These are phyloP conservation scores for Kodamaea neixiangensis DNA, from an alignment of 805 yeast species.

Conservation along the genomic window DNA sequence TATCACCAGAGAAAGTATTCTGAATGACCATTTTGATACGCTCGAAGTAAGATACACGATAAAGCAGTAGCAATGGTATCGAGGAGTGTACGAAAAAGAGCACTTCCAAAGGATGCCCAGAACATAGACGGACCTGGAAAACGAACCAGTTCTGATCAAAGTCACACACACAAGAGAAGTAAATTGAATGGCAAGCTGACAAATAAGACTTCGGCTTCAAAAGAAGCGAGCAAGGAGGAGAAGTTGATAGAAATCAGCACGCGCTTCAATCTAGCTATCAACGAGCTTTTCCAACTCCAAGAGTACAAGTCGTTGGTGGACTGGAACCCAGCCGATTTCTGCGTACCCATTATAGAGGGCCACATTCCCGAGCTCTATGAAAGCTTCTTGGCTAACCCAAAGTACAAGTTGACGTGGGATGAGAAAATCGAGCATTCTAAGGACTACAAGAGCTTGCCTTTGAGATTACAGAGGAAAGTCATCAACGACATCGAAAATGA, in stretches of 20 bases:
- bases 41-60: not conserved
- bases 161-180: not conserved
- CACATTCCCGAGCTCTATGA: conserved; percentile 37
- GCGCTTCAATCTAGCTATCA: conserved; percentile 49
- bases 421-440: conserved; percentile 21
- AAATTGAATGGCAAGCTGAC: conserved; percentile 2
- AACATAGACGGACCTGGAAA: conserved; percentile 3
- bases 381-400: conserved; percentile 28
- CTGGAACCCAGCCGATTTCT: conserved; percentile 57
- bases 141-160: conserved; percentile 1
- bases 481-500: conserved; percentile 34
- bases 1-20: not conserved
- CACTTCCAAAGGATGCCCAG: not conserved
- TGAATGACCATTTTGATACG: conserved; percentile 3
- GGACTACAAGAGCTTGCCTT: conserved; percentile 35
- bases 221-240: conserved; percentile 15
- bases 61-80: conserved; percentile 9
- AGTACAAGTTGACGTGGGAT: conserved; percentile 36
- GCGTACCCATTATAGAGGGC: conserved; percentile 16
- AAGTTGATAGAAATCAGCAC: conserved; percentile 45
- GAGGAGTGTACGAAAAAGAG: conserved; percentile 13
- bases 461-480: conserved; percentile 41
- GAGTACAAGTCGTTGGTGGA: conserved; percentile 62
- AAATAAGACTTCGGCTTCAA: not conserved
- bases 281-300: conserved; percentile 64